phyloP scores from a whole-genome alignment of 495 filamentous ascomycete species.

The Penicillium cataractarum region DNA sequence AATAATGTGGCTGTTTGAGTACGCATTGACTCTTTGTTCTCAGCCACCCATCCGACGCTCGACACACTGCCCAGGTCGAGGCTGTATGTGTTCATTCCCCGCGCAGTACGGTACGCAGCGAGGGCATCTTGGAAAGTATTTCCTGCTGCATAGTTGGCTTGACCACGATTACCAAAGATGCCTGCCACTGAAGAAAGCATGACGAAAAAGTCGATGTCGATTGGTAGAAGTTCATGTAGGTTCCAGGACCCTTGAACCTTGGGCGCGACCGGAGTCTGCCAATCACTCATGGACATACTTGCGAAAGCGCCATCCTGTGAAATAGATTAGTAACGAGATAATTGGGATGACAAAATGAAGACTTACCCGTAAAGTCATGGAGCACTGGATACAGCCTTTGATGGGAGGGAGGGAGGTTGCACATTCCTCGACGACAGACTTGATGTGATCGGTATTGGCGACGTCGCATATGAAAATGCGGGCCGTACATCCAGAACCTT shows the following conservation, averaged over 20 bases:
- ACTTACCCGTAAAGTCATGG: slow-evolving; percentile 43
- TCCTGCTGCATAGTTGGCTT: slow-evolving; percentile 60
- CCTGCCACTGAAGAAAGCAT: slow-evolving; percentile 44
- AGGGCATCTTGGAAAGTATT: slow-evolving; percentile 50
- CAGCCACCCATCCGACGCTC: slow-evolving; percentile 58
- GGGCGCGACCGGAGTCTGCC: slow-evolving; percentile 27
- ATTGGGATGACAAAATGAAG: not conserved
- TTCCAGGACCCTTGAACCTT: slow-evolving; percentile 38
- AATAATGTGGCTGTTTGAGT: slow-evolving; percentile 23
- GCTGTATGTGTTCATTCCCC: slow-evolving; percentile 38
- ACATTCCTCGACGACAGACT: slow-evolving; percentile 13
- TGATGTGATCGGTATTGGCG: slow-evolving; percentile 23
- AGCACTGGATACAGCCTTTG: slow-evolving; percentile 43
- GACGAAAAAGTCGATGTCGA: slow-evolving; percentile 39
- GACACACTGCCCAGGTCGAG: slow-evolving; percentile 60
- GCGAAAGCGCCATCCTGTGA: slow-evolving; percentile 39
- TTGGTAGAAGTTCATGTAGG: slow-evolving; percentile 26
- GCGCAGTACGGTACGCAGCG: slow-evolving; percentile 34
- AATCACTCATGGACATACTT: slow-evolving; percentile 41
- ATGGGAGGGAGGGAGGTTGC: slow-evolving; percentile 32
- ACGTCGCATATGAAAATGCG: slow-evolving; percentile 26
- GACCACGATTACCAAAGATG: slow-evolving; percentile 45
- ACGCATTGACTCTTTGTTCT: slow-evolving; percentile 25
- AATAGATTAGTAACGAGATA: slow-evolving; percentile 7
- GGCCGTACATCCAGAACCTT: slow-evolving; percentile 20